Percentiles rank a stretch among this genome's conserved stretches.
Evolutionary conservation across 2,329 filamentous ascomycete species (phyloP).

Genomic region (Plenodomus tracheiphilus): DNA sequence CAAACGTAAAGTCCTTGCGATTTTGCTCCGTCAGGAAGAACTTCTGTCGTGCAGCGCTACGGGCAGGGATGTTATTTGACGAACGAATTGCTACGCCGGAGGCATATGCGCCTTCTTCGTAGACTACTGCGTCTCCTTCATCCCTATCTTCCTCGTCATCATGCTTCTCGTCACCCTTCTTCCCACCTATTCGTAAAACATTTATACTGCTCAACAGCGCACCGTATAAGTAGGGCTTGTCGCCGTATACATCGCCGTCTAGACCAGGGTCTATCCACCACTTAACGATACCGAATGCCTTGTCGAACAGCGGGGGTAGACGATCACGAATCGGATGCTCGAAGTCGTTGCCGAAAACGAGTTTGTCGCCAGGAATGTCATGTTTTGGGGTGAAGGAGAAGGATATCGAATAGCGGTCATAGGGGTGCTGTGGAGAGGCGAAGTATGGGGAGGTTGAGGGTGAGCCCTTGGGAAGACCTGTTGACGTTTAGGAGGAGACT

Average conservation of each 20-base stretch:
- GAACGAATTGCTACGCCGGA: conserved; percentile 48
- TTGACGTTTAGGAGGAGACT: conserved; percentile 3
- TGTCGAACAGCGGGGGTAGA: conserved; percentile 82
- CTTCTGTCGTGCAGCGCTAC: conserved; percentile 57
- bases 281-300: conserved; percentile 81
- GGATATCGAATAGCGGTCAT: conserved; percentile 83
- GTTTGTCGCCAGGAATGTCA: conserved; percentile 66
- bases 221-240: conserved; percentile 84
- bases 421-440: conserved; percentile 65
- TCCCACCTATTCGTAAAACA: conserved; percentile 66
- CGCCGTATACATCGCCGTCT: conserved; percentile 86
- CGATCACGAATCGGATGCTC: conserved; percentile 85
- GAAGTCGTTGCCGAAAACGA: conserved; percentile 96
- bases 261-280: conserved; percentile 91
- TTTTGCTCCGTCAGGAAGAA: conserved; percentile 61
- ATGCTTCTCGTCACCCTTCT: conserved; percentile 15
- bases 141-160: conserved; percentile 43
- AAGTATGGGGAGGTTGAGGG: conserved; percentile 79
- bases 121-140: conserved; percentile 62
- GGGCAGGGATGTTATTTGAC: conserved; percentile 45
- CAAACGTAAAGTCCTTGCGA: conserved; percentile 63
- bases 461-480: conserved; percentile 72
- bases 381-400: conserved; percentile 76
- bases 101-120: conserved; percentile 55
- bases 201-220: conserved; percentile 82